Evolutionary conservation across 2,329 filamentous ascomycete genomes (phyloP).

Genomic region (Sporothrix curviconia): DNA sequence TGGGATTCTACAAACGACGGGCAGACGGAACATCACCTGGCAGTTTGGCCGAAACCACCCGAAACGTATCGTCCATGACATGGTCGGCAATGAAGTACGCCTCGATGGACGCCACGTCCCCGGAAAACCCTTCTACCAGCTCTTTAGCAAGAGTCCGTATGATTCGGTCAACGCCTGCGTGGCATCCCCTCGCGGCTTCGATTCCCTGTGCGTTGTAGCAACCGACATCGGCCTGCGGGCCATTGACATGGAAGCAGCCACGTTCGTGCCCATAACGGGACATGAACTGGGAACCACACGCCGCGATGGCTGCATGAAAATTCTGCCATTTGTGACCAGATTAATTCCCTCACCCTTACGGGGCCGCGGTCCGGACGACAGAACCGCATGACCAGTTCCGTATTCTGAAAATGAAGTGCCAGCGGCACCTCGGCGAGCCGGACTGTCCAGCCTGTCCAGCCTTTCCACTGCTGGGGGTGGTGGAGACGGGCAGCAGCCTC

Average conservation of each 20-base stretch:
- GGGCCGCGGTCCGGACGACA: no score
- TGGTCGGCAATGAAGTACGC: neutral
- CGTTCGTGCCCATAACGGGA: neutral
- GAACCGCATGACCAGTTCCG: no score
- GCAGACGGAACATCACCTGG: neutral
- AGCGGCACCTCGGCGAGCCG: no score
- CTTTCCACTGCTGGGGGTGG: no score
- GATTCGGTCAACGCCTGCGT: conserved; percentile 34
- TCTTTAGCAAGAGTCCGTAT: neutral
- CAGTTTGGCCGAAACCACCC: neutral
- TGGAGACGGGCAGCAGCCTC: no score
- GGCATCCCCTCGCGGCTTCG: conserved; percentile 34
- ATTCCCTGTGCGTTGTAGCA: conserved; percentile 41
- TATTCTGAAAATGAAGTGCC: no score
- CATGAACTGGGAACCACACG: no score
- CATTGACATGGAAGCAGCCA: conserved; percentile 14
- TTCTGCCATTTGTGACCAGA: no score
- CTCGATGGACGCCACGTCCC: neutral
- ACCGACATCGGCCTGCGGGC: conserved; percentile 41
- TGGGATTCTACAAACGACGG: neutral
- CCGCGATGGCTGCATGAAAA: no score
- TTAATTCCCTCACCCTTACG: no score
- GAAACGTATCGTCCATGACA: neutral
- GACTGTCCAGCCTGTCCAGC: no score
- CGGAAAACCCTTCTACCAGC: neutral